Evolutionary conservation across 768 basidiomycete genomes (phyloP), one percentile per base, ranked within the genome.

Genomic region (Scleroderma bovista): DNA sequence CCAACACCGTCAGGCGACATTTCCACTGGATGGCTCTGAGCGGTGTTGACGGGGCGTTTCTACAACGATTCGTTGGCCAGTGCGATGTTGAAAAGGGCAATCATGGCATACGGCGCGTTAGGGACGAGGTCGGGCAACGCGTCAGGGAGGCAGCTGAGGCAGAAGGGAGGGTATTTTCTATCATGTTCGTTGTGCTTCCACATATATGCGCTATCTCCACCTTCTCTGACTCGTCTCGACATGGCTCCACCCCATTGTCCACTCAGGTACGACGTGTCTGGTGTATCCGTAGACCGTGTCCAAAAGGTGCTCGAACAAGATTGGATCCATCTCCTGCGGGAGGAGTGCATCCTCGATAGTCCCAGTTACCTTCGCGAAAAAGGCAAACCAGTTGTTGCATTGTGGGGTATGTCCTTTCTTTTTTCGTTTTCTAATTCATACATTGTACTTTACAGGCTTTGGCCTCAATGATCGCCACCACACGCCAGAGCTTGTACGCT

Each of bases 181-280:
- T 91, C 54, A 93, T 93, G 90, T 89, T 52, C 59, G 86, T 63
- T 20, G 26, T 51, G 19, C 47, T 31, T 47, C 44, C 7, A 47
- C 8, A 5, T 4, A 15, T 33, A 3, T n/a, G 37, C 13, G 19
- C 17, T 8, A 2, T 11, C 13, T 19, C 24, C 11, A 13, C 13
- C 16, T 48, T 38, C 44, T 17, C 31, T 40, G 23, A 36, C 23
- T 11, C 17, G 26, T 10, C 17, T 16, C 20, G 17, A 22, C 40
- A 40, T 26, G 42, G 11, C 6, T 32, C 17, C n/a, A n/a, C 37
- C 40, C 56, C 5, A n/a, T 36, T n/a, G 34, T 3, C 20, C 38
- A 12, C n/a, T n/a, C 50, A 90, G 88, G 88, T 91, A 92, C 61
- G 88, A 92, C 63, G 81, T 92, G 3, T 79, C 86, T 9, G 86